Evolutionary conservation across 768 basidiomycete genomes (phyloP), one percentile per base, ranked within the genome.

Genomic region (Lactarius sp.): DNA sequence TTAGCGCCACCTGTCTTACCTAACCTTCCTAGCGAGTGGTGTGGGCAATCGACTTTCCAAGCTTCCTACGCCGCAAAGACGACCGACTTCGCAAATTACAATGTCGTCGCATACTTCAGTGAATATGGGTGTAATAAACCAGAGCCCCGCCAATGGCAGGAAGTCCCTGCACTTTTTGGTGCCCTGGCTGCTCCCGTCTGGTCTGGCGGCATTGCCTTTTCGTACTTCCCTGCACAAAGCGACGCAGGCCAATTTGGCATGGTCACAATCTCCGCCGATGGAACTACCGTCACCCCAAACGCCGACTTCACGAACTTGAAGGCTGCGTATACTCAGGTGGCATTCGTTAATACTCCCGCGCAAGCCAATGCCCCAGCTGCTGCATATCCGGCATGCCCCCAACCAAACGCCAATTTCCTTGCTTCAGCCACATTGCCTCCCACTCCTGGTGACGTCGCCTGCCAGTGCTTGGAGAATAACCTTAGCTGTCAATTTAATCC

Each of bases 171-270:
- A 33, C 79, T 96, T 33, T 90, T 91, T 73, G 81, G 87, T 64
- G 72, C 81, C 12, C 74, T 87, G 7, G 91, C 94, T 83, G 81
- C 85, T 20, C 75, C 85, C 60, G 85, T 88, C 55, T 96, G 89
- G 86, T 93, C 90, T 37, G 94, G 94, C 65, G 94, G 91, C 57
- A 68, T 96, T 58, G 93, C 94, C 4, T 93, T 92, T 74, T 87
- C 86, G 54, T 96, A 95, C 75, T 94, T 96, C 83, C 88, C 90
- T 2, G 91, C 91, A 20, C 52, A 71, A n/a, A 87, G 86, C 67
- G 83, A 79, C 8, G 77, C 80, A 57, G 91, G 91, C 55, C 77
- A 87, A 69, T 97, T 90, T 67, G 94, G 94, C 31, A 89, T 96
- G 80, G 88, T 92, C 65, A 91, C 81, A 33, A 81, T 96, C 64